Evolutionary conservation across 2,329 filamentous ascomycete genomes (phyloP).

Genomic region (Coleophoma eucalyptorum): DNA sequence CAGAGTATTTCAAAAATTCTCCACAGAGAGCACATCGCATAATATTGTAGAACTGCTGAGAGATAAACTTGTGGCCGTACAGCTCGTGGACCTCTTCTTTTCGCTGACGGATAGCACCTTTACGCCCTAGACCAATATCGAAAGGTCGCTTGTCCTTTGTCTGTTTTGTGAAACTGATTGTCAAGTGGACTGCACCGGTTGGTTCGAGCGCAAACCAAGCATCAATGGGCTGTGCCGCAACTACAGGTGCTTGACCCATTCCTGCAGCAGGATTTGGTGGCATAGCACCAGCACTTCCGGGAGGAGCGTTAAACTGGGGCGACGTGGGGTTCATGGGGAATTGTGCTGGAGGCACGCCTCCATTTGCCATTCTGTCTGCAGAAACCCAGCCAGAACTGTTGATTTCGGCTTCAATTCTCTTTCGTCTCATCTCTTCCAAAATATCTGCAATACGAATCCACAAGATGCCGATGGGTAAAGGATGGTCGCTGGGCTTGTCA

Average conservation of each 20-base stretch:
- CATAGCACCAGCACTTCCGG: constrained; percentile 30
- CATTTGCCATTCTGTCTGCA: constrained; percentile 84
- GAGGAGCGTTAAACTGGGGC: constrained; percentile 40
- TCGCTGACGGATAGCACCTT: constrained; percentile 92
- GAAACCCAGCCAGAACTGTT: constrained; percentile 96
- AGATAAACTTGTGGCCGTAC: constrained; percentile 98
- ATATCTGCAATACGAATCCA: constrained; percentile 98
- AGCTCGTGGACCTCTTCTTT: constrained; percentile 99
- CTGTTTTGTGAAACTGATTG: constrained; percentile 89
- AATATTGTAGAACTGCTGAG: constrained; percentile 99
- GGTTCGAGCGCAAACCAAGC: constrained; percentile 98
- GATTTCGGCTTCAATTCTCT: constrained; percentile 95
- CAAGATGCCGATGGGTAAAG: constrained; percentile 88
- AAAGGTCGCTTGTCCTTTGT: constrained; percentile 77
- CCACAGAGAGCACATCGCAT: constrained; percentile 98
- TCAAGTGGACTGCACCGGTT: constrained; percentile 85
- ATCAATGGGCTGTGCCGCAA: constrained; percentile 61
- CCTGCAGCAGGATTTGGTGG: constrained; percentile 19
- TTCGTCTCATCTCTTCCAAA: constrained; percentile 93
- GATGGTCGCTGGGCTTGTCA: constrained; percentile 87
- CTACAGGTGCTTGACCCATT: constrained; percentile 26
- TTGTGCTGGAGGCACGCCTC: constrained; percentile 44
- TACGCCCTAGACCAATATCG: constrained; percentile 87
- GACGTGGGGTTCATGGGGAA: constrained; percentile 53
- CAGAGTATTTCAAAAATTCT: constrained; percentile 97